A percentile compares a stretch with the other conserved stretches of the same genome.
phyloP scores from a whole-genome alignment of 2,329 filamentous ascomycete genomes.

The Thelonectria discophora region DNA sequence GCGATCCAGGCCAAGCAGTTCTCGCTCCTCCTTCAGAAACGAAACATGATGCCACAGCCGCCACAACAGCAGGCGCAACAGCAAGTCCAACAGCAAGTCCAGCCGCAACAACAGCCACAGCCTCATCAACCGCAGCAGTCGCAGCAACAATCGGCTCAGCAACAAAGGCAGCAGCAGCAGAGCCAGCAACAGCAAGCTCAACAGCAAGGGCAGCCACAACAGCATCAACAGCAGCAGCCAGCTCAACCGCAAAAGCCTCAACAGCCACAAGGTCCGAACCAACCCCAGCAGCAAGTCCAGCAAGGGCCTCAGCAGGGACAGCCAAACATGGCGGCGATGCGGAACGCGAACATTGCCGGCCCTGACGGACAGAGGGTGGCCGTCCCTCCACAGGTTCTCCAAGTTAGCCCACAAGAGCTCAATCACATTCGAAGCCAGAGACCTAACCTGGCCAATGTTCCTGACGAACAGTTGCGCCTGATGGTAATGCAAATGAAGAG shows the following conservation, averaged over 20 bases:
- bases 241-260: conserved; percentile 30
- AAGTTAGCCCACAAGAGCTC: conserved; percentile 48
- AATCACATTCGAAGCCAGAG: conserved; percentile 42
- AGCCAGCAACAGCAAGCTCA: conserved; percentile 27
- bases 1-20: conserved; percentile 54
- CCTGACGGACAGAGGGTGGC: conserved; percentile 41
- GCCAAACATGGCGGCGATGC: conserved; percentile 40
- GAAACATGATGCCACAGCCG: conserved; percentile 43
- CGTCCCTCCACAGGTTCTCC: conserved; percentile 45
- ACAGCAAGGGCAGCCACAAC: conserved; percentile 32
- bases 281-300: conserved; percentile 15
- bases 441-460: conserved; percentile 40
- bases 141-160: conserved; percentile 36
- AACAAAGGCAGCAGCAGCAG: conserved; percentile 34
- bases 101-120: conserved; percentile 31
- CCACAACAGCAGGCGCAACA: conserved; percentile 35
- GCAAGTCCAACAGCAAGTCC: conserved; percentile 24
- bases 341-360: conserved; percentile 34
- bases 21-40: conserved; percentile 44
- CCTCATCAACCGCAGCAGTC: conserved; percentile 34
- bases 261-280: conserved; percentile 22
- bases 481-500: conserved; percentile 48
- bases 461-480: conserved; percentile 47
- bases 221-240: conserved; percentile 19
- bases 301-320: conserved; percentile 40